Base-by-base conservation (phyloP, 192 early-diverging fungal species). In the Backusella psychrophila region DNA sequence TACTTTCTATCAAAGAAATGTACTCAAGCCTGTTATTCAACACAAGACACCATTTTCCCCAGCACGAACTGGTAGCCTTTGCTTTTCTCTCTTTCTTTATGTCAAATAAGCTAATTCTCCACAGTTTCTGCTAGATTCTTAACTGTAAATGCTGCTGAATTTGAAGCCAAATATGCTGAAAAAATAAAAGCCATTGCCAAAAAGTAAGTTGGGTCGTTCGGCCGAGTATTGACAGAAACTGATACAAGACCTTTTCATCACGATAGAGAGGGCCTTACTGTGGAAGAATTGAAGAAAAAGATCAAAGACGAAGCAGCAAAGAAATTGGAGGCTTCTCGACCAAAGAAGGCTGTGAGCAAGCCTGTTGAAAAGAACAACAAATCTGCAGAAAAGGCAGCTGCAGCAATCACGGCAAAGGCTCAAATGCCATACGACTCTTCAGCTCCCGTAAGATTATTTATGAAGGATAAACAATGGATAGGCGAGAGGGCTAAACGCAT, bases 91-190 rank as follows among this genome's bases (percentile, higher is more conserved):
- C 56, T 14, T 12, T 29, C 11, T 59, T 53, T 53, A 7, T 53
- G 7, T 29, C 21, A 69, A 69, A n/a, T 69, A 38, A 23, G 6
- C 38, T 39, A 69, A 69, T 69, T 12, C 19, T 38, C 3, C 6
- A 38, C 38, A 69, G 68, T 35, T 38, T 36, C 35, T 39, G 21
- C 34, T 69, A 69, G 68, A 69, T 69, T 69, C 34, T 69, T 39
- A 14, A 69, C 68, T 69, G 68, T n/a, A 69, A 71, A 71, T 21
- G 21, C 44, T 26, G 44, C 70, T 71, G 70, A 71, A 46, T 5
- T 71, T 14, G 82, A 83, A 44, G 31, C 76, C 3, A 83, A 80
- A 52, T 83, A 83, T 78, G 82, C 78, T 21, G 78, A 77, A 39
- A 83, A 83, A 46, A 69, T 83, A 3, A 80, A 75, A 56, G 66